Percentiles rank a stretch among this genome's conserved stretches.
phyloP scores from a whole-genome alignment of 1,139 yeast genomes.

The Yarrowia galli region DNA sequence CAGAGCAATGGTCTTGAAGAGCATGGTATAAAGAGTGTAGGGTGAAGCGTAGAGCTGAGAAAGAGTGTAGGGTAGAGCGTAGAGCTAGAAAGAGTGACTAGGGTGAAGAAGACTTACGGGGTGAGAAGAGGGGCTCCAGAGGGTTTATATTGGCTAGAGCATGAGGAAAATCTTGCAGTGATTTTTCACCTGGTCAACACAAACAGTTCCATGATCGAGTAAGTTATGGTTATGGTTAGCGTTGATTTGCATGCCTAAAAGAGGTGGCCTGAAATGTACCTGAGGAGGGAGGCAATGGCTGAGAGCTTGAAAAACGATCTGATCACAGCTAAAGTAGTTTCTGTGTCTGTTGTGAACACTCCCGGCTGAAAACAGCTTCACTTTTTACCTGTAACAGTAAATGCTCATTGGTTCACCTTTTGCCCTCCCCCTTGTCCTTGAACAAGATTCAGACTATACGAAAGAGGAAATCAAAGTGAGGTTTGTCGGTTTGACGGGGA shows the following conservation, averaged over 20 bases:
- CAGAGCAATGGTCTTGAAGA: slow-evolving; percentile 32
- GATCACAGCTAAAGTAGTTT: too few relatives aligned
- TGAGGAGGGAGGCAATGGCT: too few relatives aligned
- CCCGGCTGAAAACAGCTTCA: too few relatives aligned
- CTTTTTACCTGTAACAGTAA: too few relatives aligned
- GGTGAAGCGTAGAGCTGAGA: slow-evolving; percentile 9
- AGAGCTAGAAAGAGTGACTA: slow-evolving; percentile 18
- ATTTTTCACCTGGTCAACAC: too few relatives aligned
- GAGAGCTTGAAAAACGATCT: too few relatives aligned
- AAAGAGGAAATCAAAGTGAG: slow-evolving; percentile 24
- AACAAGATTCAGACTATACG: neutral
- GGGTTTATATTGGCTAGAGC: slow-evolving; percentile 3
- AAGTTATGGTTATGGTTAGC: slow-evolving; percentile 20
- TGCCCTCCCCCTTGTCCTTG: too few relatives aligned
- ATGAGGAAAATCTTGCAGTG: neutral
- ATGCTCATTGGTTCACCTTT: too few relatives aligned
- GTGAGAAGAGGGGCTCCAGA: neutral
- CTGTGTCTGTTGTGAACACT: neutral
- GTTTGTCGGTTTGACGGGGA: neutral
- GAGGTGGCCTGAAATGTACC: slow-evolving; percentile 10
- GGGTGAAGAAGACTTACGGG: slow-evolving; percentile 23
- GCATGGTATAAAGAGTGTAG: slow-evolving; percentile 28
- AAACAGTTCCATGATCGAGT: neutral
- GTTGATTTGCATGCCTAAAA: slow-evolving; percentile 17
- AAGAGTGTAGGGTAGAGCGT: neutral